Conservation (phyloP, 176 grass and related monocot species). For the Olyra latifolia region DNA sequence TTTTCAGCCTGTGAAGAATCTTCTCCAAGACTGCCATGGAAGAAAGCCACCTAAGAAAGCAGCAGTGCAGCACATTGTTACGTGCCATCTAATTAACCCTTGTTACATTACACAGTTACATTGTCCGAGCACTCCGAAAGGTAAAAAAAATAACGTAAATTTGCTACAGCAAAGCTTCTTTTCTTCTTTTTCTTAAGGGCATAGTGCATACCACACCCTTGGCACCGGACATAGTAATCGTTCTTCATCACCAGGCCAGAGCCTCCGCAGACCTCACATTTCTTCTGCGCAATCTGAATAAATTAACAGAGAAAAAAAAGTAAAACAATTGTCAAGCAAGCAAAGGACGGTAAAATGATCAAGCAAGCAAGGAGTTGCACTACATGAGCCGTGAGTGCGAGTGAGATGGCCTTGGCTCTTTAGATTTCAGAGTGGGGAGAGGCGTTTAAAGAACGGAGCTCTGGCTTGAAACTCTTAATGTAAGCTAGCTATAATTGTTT, state of each 20-base stretch:
- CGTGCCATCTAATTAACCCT: too few species aligned
- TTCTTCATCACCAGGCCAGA: slow-evolving; percentile 70
- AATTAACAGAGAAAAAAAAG: not conserved
- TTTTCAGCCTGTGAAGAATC: slow-evolving; percentile 76
- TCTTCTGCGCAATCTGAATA: slow-evolving; percentile 68
- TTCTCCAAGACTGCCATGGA: slow-evolving; percentile 94
- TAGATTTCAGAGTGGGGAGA: not conserved
- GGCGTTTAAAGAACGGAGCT: not conserved
- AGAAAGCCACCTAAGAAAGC: slow-evolving; percentile 79
- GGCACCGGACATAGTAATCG: slow-evolving; percentile 64
- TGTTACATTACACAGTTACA: too few species aligned
- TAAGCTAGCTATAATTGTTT: too few species aligned
- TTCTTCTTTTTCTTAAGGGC: too few species aligned
- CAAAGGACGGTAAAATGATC: not conserved
- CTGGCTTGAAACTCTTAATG: too few species aligned
- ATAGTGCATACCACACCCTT: slow-evolving; percentile 64
- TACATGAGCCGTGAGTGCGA: not conserved
- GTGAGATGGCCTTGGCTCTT: not conserved
- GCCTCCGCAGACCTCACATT: slow-evolving; percentile 75
- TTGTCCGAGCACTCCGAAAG: not conserved
- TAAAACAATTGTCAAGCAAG: not conserved
- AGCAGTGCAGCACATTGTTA: not conserved
- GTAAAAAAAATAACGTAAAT: not conserved
- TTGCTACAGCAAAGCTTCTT: not conserved
- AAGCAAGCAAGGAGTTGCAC: not conserved